Evolutionary conservation across 1,284 basidiomycete genomes (phyloP), one percentile per base, ranked within the genome.

Genomic region (Tetrapyrgos nigripes): DNA sequence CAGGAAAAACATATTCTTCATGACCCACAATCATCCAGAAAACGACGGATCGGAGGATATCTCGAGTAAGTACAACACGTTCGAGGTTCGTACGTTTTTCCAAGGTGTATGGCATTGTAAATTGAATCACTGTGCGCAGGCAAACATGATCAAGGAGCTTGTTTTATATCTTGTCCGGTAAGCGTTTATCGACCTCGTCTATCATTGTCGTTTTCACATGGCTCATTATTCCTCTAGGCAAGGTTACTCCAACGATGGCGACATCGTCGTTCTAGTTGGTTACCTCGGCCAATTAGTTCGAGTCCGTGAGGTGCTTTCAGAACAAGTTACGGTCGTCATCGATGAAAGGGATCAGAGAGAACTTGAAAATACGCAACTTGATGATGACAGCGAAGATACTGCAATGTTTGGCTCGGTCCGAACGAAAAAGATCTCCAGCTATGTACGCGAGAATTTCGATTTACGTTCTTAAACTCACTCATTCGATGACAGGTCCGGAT

Each of bases 221-320:
- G 10, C 26, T 26, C 33, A 13, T 3, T 48, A 40, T 47, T 28
- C 19, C 44, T 24, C 48, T 17, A 86, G 83, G 43, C 86, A 88
- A 72, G 84, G 86, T 43, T 88, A 87, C 64, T 80, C 79, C 1
- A 67, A 77, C 9, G 81, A 85, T 33, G 89, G 89, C 1, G 87
- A 91, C 61, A 90, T 93, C 35, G 89, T 87, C 8, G 86, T 93
- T 8, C 72, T 93, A 10, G 90, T 88, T 64, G 88, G 89, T 0
- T 92, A 92, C 66, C 81, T 91, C 3, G 89, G 91, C 0, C 91
- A 92, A 65, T 76, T 93, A 2, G 79, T 83, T 2, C 79, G 80
- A 31, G 76, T 92, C 11, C 74, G 83, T 29, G 80, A 85, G 55
- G 81, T 79, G 0, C 71, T 89, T 8, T 65, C 73, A 2, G 73